Evolutionary conservation across 2,329 filamentous ascomycete species (phyloP), one percentile per base, ranked within the genome.

Genomic region (Peltaster fructicola): DNA sequence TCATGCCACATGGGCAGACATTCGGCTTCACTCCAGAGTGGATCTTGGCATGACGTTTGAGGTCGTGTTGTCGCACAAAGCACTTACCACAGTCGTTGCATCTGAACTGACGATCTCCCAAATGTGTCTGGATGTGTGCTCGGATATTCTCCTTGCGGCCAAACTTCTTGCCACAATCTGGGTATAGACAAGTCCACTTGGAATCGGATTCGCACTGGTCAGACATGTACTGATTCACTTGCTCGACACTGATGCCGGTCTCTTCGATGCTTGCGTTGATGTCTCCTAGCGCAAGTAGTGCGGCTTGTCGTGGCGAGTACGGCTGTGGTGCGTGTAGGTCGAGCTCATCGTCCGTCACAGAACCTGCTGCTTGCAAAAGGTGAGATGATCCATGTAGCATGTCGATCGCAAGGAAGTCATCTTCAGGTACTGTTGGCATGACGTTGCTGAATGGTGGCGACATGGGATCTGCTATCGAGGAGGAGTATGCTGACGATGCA

Each of bases 101-200:
- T 51, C 80, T 75, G 56, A 81, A 98, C 48, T 93, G 88, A 23
- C 88, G 69, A 50, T 98, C 88, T 42, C 90, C 88, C 35, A 98
- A 73, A 53, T 98, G 88, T 3, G 88, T 98, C 54, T 98, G 88
- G 8, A 98, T 80, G 50, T 98, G 88, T 1, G 84, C 91, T 50
- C 92, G 91, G 59, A 95, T 93, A 54, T 98, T 95, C 52, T 98
- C 88, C 51, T 93, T 91, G 39, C 88, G 71, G n/a, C 84, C 85
- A 47, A 98, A 95, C 26, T 73, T 69, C 52, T 92, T 91, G 39
- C 73, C 68, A 52, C 88, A 98, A 14, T 72, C 73, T 6, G 80
- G 59, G 39, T 51, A 62, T 9, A 61, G 44, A 39, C 59, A 63
- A 7, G 50, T 56, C 51, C 56, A 62, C 17, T 57, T 52, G 34